Evolutionary conservation across 2,329 filamentous ascomycete species (phyloP), one percentile per base, ranked within the genome.

Genomic region (Chrysoporthe puriensis): DNA sequence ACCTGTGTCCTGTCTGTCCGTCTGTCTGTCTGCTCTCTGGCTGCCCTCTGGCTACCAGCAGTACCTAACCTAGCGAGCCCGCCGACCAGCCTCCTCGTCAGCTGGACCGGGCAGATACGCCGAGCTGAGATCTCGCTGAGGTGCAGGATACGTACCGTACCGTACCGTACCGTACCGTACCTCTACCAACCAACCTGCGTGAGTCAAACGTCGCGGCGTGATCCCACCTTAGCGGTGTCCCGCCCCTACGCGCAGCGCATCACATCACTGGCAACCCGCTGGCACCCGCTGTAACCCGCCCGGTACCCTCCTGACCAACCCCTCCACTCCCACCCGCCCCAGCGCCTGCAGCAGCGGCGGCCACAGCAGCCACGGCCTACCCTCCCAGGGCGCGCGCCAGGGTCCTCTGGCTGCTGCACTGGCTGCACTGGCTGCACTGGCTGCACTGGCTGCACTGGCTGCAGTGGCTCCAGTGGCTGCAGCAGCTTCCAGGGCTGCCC

Each of bases 281-380:
- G 42, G n/a, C 58, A 32, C 42, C 58, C 42, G 34, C 58, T 61
- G 43, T 14, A 44, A 48, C 58, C 8, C 42, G 21, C 13, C 42
- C 6, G 58, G 42, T 42, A 43, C 40, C 58, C 58, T 61, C 40
- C 58, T 61, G 42, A 42, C 58, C 58, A 61, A 61, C 42, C 58
- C 58, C 26, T 61, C 9, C n/a, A 36, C 26, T 26, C 58, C 21
- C n/a, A 4, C 16, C 56, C 6, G 57, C 26, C 57, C 36, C 34
- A n/a, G n/a, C 5, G 52, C 52, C n/a, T 58, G 56, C 56, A 58
- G 13, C 56, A 42, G 13, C 56, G 21, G 32, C 56, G 36, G 26
- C 26, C 26, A 26, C 26, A 26, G 26, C 26, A 26, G 26, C 26
- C 26, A 26, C 26, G 2, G 26, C 26, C 26, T 26, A 26, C 26